Percentiles rank a stretch among this genome's conserved stretches.
phyloP scores from a whole-genome alignment of 768 basidiomycete species.

The Rhodotorula sphaerocarpa region DNA sequence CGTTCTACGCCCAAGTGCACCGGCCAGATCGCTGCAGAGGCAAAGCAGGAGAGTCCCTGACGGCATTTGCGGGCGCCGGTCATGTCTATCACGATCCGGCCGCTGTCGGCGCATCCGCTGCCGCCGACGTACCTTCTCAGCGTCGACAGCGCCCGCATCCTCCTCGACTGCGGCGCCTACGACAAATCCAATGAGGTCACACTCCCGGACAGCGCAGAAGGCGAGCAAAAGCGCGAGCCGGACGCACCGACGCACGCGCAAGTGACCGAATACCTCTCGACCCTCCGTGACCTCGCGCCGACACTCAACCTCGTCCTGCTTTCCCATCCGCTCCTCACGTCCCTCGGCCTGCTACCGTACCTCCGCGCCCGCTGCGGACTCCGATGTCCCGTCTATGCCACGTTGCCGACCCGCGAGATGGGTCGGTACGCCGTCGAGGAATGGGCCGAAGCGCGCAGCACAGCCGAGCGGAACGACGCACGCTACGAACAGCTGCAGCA shows the following conservation, averaged over 20 bases:
- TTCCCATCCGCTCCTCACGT: conserved; percentile 83
- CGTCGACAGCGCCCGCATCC: conserved; percentile 83
- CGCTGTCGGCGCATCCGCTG: conserved; percentile 53
- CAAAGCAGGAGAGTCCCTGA: no score
- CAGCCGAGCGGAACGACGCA: conserved; percentile 39
- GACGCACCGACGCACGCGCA: conserved; percentile 34
- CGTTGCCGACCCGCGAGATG: conserved; percentile 91
- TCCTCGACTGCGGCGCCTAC: conserved; percentile 89
- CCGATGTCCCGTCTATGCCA: conserved; percentile 83
- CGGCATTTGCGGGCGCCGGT: no score
- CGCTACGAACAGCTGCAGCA: not conserved
- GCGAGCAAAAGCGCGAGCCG: no score
- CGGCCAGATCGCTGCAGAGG: no score
- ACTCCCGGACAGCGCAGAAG: conserved; percentile 41
- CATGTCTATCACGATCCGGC: conserved; percentile 78
- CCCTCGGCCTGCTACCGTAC: conserved; percentile 86
- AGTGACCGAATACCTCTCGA: conserved; percentile 36
- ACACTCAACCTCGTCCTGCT: conserved; percentile 81
- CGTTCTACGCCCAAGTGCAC: no score
- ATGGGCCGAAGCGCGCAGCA: conserved; percentile 65
- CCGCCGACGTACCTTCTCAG: conserved; percentile 56
- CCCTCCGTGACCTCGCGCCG: conserved; percentile 53
- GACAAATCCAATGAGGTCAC: conserved; percentile 64
- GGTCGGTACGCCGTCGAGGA: conserved; percentile 82
- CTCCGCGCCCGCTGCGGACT: conserved; percentile 76